Percentiles rank a stretch among this genome's conserved stretches.
Evolutionary conservation across 345 rosid genomes (phyloP).

Genomic region (Eutrema japonicum): DNA sequence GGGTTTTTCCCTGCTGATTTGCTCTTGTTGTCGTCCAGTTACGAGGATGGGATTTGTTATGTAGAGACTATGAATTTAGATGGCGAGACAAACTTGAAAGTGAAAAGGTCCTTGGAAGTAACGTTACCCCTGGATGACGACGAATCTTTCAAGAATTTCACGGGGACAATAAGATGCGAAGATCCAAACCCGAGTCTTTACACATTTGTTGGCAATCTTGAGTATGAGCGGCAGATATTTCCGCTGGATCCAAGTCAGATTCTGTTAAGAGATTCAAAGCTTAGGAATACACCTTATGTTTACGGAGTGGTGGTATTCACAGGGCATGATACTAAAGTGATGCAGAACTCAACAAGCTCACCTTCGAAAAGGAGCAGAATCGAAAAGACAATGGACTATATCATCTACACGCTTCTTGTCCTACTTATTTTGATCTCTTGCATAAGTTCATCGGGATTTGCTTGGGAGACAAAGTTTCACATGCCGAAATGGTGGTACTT

Average conservation of each 20-base stretch:
- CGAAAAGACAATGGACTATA: slow-evolving; percentile 87
- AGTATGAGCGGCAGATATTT: slow-evolving; percentile 68
- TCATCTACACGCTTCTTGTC: slow-evolving; percentile 80
- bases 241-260: slow-evolving; percentile 88
- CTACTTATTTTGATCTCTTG: slow-evolving; percentile 69
- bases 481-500: slow-evolving; percentile 91
- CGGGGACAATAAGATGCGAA: slow-evolving; percentile 73
- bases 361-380: slow-evolving; percentile 89
- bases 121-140: slow-evolving; percentile 70
- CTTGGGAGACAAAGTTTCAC: slow-evolving; percentile 70
- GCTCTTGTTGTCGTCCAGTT: slow-evolving; percentile 81
- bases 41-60: slow-evolving; percentile 94
- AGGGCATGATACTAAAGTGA: slow-evolving; percentile 94
- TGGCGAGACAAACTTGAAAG: slow-evolving; percentile 97
- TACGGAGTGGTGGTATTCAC: slow-evolving; percentile 88
- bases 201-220: slow-evolving; percentile 86
- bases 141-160: slow-evolving; percentile 64
- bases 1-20: slow-evolving; percentile 91
- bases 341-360: slow-evolving; percentile 87
- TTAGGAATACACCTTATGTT: slow-evolving; percentile 78
- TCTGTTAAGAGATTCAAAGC: slow-evolving; percentile 97
- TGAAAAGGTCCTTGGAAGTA: slow-evolving; percentile 79
- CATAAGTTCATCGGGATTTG: slow-evolving; percentile 86
- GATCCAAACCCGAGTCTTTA: slow-evolving; percentile 95
- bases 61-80: slow-evolving; percentile 99